These are phyloP conservation scores for Erysimum cheiranthoides DNA, from an alignment of 345 rosid species.

Conservation along the genomic window DNA sequence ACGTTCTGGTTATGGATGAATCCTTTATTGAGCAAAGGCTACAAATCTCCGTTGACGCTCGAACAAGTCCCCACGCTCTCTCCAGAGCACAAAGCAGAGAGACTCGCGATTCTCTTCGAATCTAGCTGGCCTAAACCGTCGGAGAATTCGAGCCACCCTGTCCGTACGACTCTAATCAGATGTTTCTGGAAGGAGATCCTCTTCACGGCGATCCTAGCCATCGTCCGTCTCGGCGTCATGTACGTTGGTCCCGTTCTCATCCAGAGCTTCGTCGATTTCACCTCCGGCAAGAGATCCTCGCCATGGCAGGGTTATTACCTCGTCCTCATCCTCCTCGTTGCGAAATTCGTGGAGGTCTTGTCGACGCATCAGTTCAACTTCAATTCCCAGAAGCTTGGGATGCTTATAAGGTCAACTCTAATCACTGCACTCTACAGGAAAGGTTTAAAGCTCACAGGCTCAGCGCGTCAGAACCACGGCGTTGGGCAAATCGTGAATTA, in stretches of 20 bases:
- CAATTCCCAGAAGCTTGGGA: conserved; percentile 91
- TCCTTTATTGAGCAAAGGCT: conserved; percentile 78
- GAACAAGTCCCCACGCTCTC: conserved; percentile 79
- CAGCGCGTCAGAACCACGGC: conserved; percentile 91
- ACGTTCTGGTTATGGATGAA: conserved; percentile 94
- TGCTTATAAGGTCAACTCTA: conserved; percentile 86
- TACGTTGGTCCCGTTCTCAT: conserved; percentile 86
- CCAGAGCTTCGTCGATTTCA: conserved; percentile 79
- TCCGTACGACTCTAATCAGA: conserved; percentile 67
- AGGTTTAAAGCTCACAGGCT: conserved; percentile 75
- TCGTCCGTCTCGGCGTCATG: conserved; percentile 71
- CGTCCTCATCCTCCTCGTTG: conserved; percentile 67
- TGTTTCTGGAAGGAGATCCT: conserved; percentile 83
- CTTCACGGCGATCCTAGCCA: conserved; percentile 78
- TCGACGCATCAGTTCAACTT: conserved; percentile 83
- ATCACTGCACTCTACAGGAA: conserved; percentile 81
- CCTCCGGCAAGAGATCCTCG: conserved; percentile 80
- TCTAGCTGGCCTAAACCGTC: conserved; percentile 76
- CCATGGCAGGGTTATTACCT: conserved; percentile 84
- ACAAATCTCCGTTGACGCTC: conserved; percentile 72
- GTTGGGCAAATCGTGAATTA: conserved; percentile 97
- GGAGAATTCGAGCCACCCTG: conserved; percentile 69
- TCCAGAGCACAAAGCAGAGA: conserved; percentile 79
- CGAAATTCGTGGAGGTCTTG: conserved; percentile 82
- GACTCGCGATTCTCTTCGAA: conserved; percentile 65